phyloP scores from a whole-genome alignment of 768 basidiomycete genomes.

The Boletus vermiculosoides region DNA sequence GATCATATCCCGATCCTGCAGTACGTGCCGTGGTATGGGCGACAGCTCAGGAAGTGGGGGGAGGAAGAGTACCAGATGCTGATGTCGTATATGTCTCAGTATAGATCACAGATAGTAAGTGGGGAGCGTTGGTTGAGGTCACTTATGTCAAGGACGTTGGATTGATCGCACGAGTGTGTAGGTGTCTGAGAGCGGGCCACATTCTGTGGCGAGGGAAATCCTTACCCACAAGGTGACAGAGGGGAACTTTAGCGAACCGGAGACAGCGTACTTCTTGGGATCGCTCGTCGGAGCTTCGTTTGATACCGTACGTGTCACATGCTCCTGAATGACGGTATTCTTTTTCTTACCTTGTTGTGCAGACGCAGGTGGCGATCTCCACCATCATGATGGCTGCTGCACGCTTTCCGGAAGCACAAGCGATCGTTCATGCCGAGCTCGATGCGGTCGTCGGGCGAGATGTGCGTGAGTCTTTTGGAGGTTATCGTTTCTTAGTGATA shows the following conservation, averaged over 20 bases:
- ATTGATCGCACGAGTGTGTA: background rate
- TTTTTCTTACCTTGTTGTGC: background rate
- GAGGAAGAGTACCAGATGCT: constrained; percentile 51
- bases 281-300: constrained; percentile 61
- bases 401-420: constrained; percentile 33
- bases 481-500: background rate
- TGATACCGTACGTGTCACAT: constrained; percentile 41
- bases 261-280: constrained; percentile 58
- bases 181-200: constrained; percentile 8
- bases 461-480: constrained; percentile 23
- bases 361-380: constrained; percentile 30
- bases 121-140: no score
- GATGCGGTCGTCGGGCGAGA: constrained; percentile 38
- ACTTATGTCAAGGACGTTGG: no score
- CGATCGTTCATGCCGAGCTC: constrained; percentile 36
- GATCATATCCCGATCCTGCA: constrained; percentile 37
- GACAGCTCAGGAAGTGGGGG: constrained; percentile 53
- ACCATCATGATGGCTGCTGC: constrained; percentile 40
- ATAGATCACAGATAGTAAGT: constrained; percentile 44
- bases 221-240: constrained; percentile 45
- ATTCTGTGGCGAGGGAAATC: constrained; percentile 53
- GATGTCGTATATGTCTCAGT: constrained; percentile 44
- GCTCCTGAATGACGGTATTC: background rate
- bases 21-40: constrained; percentile 62
- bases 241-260: constrained; percentile 48